Evolutionary conservation across 2,329 filamentous ascomycete genomes (phyloP).

Genomic region (Bertia moriformis): DNA sequence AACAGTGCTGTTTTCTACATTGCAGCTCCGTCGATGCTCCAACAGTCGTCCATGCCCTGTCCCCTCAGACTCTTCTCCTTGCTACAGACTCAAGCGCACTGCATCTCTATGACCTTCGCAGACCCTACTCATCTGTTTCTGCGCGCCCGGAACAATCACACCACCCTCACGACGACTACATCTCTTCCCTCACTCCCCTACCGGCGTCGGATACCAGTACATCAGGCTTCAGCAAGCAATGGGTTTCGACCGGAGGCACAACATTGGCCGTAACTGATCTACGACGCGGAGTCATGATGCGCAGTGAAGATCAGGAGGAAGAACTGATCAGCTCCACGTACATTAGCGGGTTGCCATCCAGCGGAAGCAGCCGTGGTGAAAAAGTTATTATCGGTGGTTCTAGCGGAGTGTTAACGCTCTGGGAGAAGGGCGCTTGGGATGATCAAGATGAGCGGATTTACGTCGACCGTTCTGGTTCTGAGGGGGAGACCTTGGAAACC

Average conservation of each 20-base stretch:
- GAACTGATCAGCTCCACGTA: slow-evolving; percentile 73
- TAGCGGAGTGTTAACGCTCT: slow-evolving; percentile 73
- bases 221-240: slow-evolving; percentile 83
- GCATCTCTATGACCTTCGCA: slow-evolving; percentile 74
- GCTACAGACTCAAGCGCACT: slow-evolving; percentile 81
- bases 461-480: slow-evolving; percentile 46
- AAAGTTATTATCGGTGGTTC: slow-evolving; percentile 63
- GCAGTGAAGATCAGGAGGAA: slow-evolving; percentile 89
- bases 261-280: slow-evolving; percentile 84
- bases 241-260: slow-evolving; percentile 82
- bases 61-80: slow-evolving; percentile 74
- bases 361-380: slow-evolving; percentile 51
- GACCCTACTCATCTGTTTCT: slow-evolving; percentile 32
- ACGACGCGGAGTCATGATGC: slow-evolving; percentile 69
- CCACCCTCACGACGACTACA: slow-evolving; percentile 80
- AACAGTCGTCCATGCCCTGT: slow-evolving; percentile 67
- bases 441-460: slow-evolving; percentile 84
- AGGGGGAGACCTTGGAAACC: slow-evolving; percentile 70
- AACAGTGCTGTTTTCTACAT: too few relatives aligned
- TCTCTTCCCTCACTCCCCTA: slow-evolving; percentile 74
- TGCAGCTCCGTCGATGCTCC: slow-evolving; percentile 45
- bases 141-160: slow-evolving; percentile 64
- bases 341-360: slow-evolving; percentile 61
- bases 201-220: slow-evolving; percentile 69
- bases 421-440: slow-evolving; percentile 90